Evolutionary conservation across 2,329 filamentous ascomycete species (phyloP).

Genomic region (Diaporthe citriasiana): DNA sequence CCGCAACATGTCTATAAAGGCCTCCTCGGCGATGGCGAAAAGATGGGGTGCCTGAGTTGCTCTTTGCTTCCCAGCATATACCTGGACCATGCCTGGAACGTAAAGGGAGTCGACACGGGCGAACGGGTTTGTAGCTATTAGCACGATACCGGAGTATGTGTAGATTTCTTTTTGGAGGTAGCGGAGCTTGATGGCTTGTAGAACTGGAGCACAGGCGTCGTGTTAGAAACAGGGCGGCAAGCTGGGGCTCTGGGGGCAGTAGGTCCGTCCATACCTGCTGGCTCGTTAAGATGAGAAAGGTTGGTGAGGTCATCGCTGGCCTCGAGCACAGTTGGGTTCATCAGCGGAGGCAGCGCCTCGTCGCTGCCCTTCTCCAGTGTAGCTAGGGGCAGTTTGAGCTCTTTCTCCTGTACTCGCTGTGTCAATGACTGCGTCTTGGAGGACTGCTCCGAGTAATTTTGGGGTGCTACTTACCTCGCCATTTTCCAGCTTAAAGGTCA

Average conservation of each 20-base stretch:
- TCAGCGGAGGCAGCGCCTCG: slow-evolving; percentile 86
- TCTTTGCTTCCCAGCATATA: slow-evolving; percentile 96
- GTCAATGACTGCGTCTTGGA: slow-evolving; percentile 28
- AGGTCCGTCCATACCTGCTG: slow-evolving; percentile 78
- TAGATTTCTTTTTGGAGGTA: slow-evolving; percentile 99
- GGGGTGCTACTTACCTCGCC: slow-evolving; percentile 78
- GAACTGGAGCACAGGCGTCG: slow-evolving; percentile 68
- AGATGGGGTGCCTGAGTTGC: slow-evolving; percentile 97
- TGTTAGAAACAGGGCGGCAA: slow-evolving; percentile 42
- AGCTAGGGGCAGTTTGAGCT: slow-evolving; percentile 81
- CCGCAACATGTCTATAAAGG: slow-evolving; percentile 97
- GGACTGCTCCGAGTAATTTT: background rate
- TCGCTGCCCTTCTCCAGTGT: slow-evolving; percentile 84
- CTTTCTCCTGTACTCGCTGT: slow-evolving; percentile 74
- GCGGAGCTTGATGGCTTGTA: slow-evolving; percentile 96
- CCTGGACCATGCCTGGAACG: slow-evolving; percentile 99
- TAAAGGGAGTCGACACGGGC: slow-evolving; percentile 98
- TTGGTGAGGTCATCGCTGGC: slow-evolving; percentile 98
- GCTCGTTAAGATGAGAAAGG: slow-evolving; percentile 97
- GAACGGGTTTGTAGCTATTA: slow-evolving; percentile 98
- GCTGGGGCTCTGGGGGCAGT: background rate
- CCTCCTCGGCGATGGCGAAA: slow-evolving; percentile 98
- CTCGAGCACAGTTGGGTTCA: slow-evolving; percentile 99
- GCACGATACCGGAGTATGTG: slow-evolving; percentile 98
- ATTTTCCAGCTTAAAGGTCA: slow-evolving; percentile 92